Percentiles rank a stretch among this genome's conserved stretches.
Evolutionary conservation across 179 eudicot genomes (phyloP).

Genomic region (Sideroxylon spinosum): DNA sequence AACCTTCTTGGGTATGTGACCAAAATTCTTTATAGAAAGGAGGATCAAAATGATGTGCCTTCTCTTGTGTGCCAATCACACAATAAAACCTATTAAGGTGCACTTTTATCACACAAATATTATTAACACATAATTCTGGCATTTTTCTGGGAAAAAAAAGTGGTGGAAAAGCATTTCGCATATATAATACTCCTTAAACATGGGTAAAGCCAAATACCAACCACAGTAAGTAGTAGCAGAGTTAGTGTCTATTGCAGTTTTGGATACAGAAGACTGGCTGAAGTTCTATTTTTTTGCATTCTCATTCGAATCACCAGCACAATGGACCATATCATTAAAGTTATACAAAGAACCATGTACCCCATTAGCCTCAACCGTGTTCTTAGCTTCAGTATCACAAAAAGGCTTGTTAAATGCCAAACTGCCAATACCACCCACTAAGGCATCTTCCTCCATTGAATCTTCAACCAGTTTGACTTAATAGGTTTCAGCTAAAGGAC

Average conservation of each 20-base stretch:
- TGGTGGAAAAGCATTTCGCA: too few species aligned
- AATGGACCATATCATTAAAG: not conserved
- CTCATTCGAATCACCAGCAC: constrained; percentile 2
- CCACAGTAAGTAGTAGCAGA: not conserved
- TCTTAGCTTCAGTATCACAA: not conserved
- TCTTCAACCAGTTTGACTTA: not conserved
- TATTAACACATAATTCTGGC: too few species aligned
- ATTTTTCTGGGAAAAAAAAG: too few species aligned
- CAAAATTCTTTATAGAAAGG: too few species aligned
- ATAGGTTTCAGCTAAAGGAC: too few species aligned
- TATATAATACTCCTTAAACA: not conserved
- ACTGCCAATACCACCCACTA: not conserved
- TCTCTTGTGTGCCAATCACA: too few species aligned
- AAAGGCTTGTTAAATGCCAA: not conserved
- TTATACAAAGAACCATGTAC: not conserved
- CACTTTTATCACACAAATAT: too few species aligned
- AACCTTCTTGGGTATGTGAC: constrained; percentile 8
- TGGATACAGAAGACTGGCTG: not conserved
- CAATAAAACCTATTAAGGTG: too few species aligned
- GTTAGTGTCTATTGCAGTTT: not conserved
- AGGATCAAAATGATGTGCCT: too few species aligned
- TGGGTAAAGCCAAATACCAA: not conserved
- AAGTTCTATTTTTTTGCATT: not conserved
- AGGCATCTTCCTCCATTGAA: not conserved
- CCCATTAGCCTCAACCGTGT: not conserved